Conservation (phyloP, 495 filamentous ascomycete species). For the Acidiella bohemica region DNA sequence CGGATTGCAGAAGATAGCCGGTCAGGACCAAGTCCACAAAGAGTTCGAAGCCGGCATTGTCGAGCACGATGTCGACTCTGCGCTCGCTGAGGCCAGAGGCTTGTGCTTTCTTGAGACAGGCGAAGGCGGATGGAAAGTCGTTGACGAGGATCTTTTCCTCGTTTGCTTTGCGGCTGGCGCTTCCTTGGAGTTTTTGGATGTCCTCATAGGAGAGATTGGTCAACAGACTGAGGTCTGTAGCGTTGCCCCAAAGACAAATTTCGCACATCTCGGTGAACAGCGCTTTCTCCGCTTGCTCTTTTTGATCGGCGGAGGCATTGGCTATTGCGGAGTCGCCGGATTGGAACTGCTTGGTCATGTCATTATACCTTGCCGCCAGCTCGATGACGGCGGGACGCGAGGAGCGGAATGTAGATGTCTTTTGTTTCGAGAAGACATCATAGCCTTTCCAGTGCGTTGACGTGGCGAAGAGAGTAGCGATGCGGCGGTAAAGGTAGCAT, state of each 20-base stretch:
- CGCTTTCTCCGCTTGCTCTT: constrained; percentile 56
- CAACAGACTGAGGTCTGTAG: constrained; percentile 83
- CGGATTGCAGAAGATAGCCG: constrained; percentile 69
- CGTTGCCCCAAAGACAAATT: constrained; percentile 96
- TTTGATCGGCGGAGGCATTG: constrained; percentile 32
- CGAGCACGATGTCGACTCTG: constrained; percentile 80
- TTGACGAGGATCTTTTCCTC: constrained; percentile 86
- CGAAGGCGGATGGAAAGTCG: constrained; percentile 61
- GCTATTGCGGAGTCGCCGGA: constrained; percentile 29
- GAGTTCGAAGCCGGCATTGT: constrained; percentile 94
- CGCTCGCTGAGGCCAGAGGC: constrained; percentile 40
- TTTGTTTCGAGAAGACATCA: constrained; percentile 83
- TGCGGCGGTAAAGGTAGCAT: constrained; percentile 87
- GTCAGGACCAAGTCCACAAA: constrained; percentile 87
- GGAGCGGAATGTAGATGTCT: constrained; percentile 83
- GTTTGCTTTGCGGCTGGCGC: constrained; percentile 64
- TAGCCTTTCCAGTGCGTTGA: constrained; percentile 81
- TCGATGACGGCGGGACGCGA: constrained; percentile 86
- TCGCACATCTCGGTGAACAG: constrained; percentile 90
- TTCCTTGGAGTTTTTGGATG: constrained; percentile 88
- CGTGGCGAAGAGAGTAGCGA: constrained; percentile 59
- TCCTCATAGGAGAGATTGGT: constrained; percentile 87
- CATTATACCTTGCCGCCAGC: constrained; percentile 61
- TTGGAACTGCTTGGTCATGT: constrained; percentile 45
- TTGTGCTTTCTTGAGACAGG: constrained; percentile 48